phyloP scores from a whole-genome alignment of 129 eudicot genomes.

The Logfia minima region DNA sequence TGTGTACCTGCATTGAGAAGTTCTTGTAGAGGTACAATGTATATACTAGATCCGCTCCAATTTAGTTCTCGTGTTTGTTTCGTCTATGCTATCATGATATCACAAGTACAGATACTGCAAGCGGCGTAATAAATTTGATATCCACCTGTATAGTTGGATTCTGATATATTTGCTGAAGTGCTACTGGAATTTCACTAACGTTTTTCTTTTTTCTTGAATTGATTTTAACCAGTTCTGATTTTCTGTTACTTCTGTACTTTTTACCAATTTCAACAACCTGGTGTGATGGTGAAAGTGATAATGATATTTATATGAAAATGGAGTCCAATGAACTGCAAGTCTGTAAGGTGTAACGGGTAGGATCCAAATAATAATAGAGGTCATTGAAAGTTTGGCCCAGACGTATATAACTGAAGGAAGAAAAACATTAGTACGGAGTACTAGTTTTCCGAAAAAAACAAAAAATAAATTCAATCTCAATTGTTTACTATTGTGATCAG shows the following conservation, averaged over 20 bases:
- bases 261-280: not conserved
- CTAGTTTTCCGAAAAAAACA: too few relatives aligned
- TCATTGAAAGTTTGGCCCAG: too few relatives aligned
- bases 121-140: slow-evolving; percentile 31
- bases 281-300: not conserved
- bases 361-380: not conserved
- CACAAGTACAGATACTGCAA: slow-evolving; percentile 30
- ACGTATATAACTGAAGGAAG: too few relatives aligned
- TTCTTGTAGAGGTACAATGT: slow-evolving; percentile 55
- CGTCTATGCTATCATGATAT: slow-evolving; percentile 25
- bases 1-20: slow-evolving; percentile 69
- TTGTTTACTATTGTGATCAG: too few relatives aligned
- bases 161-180: slow-evolving; percentile 22
- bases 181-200: slow-evolving; percentile 2
- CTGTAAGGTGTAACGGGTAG: not conserved
- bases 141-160: slow-evolving; percentile 56
- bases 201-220: slow-evolving; percentile 12
- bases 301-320: not conserved
- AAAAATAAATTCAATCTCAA: too few relatives aligned
- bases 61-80: slow-evolving; percentile 21
- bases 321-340: not conserved
- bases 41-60: slow-evolving; percentile 25
- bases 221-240: not conserved
- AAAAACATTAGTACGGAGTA: too few relatives aligned
- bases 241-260: not conserved